phyloP scores from a whole-genome alignment of 768 basidiomycete genomes.

The Termitomyces bulborhizus region DNA sequence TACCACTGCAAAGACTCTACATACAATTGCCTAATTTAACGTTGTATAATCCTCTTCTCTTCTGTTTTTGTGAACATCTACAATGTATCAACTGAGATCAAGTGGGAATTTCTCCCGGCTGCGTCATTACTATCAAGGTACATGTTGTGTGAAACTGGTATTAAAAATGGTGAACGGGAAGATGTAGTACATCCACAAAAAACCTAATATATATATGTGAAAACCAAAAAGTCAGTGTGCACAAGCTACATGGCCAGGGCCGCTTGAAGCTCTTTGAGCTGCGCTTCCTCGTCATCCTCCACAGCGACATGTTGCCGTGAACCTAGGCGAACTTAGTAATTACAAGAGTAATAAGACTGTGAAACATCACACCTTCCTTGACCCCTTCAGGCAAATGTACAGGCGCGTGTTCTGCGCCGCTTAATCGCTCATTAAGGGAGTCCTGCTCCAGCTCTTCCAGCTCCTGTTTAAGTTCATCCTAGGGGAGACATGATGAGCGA shows the following conservation, averaged over 20 bases:
- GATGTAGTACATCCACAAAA: constrained; percentile 14
- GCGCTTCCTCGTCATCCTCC: constrained; percentile 89
- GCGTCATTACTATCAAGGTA: constrained; percentile 22
- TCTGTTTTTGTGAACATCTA: not conserved
- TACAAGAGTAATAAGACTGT: not conserved
- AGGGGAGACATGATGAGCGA: constrained; percentile 3
- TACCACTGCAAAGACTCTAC: constrained; percentile 25
- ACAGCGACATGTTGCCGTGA: constrained; percentile 30
- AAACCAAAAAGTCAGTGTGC: constrained; percentile 7
- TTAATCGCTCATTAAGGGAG: constrained; percentile 76
- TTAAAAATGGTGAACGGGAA: constrained; percentile 15
- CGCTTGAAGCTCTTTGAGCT: constrained; percentile 86
- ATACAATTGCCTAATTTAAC: constrained; percentile 21
- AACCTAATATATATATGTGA: constrained; percentile 15
- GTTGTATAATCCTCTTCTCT: constrained; percentile 16
- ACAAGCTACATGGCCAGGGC: constrained; percentile 67
- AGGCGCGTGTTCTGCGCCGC: constrained; percentile 85
- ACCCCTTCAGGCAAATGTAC: constrained; percentile 70
- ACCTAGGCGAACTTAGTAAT: not conserved
- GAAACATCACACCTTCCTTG: constrained; percentile 40
- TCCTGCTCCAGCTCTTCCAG: constrained; percentile 87
- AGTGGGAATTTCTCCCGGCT: constrained; percentile 1
- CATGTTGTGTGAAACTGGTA: constrained; percentile 14
- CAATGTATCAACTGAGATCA: not conserved
- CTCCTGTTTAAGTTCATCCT: constrained; percentile 78